A percentile compares a stretch with the other conserved stretches of the same genome.
Conservation (phyloP, 2,329 filamentous ascomycete species). For the Dothistroma septosporum region DNA sequence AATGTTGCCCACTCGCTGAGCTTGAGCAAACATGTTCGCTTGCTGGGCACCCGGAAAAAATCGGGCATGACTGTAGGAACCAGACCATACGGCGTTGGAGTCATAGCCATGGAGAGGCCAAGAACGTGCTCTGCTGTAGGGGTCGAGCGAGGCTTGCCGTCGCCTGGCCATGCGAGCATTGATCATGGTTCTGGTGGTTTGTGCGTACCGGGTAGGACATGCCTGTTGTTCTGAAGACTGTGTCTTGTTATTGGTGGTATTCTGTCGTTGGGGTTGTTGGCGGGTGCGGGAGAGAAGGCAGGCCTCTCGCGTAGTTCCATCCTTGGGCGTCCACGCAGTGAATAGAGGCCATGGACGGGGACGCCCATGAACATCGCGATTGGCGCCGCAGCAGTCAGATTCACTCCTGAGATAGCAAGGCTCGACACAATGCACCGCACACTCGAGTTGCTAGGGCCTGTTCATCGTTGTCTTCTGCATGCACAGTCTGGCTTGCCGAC, state of each 20-base stretch:
- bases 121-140: neutral
- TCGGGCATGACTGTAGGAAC: neutral
- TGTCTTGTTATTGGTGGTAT: neutral
- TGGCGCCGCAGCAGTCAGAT: neutral
- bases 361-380: neutral
- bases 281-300: neutral
- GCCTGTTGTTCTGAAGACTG: neutral
- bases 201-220: neutral
- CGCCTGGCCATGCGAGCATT: neutral
- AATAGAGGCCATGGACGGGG: neutral
- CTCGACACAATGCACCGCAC: no score
- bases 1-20: neutral
- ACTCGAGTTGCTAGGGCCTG: no score
- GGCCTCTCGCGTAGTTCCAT: neutral
- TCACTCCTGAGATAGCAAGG: no score
- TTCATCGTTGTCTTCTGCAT: no score
- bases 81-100: neutral
- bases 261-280: neutral
- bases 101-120: neutral
- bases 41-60: neutral
- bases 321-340: neutral
- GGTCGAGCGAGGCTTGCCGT: neutral
- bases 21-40: neutral
- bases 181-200: neutral
- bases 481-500: no score